These are phyloP conservation scores for Hagleromyces aurorensis DNA, from an alignment of 805 yeast species.

Conservation along the genomic window DNA sequence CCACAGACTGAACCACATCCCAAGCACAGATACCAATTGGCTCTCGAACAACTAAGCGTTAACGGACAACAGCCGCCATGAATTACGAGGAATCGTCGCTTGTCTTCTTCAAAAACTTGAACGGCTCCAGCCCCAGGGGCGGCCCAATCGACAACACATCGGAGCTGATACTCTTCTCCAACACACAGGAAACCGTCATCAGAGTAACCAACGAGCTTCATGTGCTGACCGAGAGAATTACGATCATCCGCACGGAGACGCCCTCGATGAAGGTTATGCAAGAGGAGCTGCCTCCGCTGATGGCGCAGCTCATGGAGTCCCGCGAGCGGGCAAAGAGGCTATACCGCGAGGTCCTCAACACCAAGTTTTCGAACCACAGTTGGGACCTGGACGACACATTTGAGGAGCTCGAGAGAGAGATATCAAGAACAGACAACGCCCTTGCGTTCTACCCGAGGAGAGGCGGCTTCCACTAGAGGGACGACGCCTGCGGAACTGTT, in stretches of 20 bases:
- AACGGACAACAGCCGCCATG: too few relatives aligned
- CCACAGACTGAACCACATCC: too few relatives aligned
- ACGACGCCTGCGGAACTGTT: too few relatives aligned
- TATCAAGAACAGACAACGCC: slow-evolving; percentile 12
- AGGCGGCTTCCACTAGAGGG: slow-evolving; percentile 9
- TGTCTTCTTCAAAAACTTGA: too few relatives aligned
- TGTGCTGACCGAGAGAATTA: slow-evolving; percentile 11
- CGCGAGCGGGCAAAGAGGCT: slow-evolving; percentile 18
- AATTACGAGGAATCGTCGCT: too few relatives aligned
- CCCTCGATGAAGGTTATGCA: slow-evolving; percentile 1
- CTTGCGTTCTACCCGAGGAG: slow-evolving; percentile 14
- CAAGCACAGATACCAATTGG: slow-evolving; percentile 1
- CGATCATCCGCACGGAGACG: slow-evolving; percentile 3
- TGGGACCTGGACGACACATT: slow-evolving; percentile 13
- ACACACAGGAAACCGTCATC: slow-evolving; percentile 4
- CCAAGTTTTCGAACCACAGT: slow-evolving; percentile 6
- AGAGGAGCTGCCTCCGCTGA: slow-evolving; percentile 8
- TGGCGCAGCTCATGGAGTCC: slow-evolving; percentile 12
- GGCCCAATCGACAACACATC: too few relatives aligned
- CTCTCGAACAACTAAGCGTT: slow-evolving; percentile 1
- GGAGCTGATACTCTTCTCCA: slow-evolving; percentile 7
- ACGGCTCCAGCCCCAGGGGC: too few relatives aligned
- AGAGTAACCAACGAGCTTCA: slow-evolving; percentile 13
- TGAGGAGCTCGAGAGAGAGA: slow-evolving; percentile 10
- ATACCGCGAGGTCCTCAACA: slow-evolving; percentile 11